A percentile compares a stretch with the other conserved stretches of the same genome.
Conservation (phyloP, 2,329 filamentous ascomycete species). For the Penicillium glabrum region DNA sequence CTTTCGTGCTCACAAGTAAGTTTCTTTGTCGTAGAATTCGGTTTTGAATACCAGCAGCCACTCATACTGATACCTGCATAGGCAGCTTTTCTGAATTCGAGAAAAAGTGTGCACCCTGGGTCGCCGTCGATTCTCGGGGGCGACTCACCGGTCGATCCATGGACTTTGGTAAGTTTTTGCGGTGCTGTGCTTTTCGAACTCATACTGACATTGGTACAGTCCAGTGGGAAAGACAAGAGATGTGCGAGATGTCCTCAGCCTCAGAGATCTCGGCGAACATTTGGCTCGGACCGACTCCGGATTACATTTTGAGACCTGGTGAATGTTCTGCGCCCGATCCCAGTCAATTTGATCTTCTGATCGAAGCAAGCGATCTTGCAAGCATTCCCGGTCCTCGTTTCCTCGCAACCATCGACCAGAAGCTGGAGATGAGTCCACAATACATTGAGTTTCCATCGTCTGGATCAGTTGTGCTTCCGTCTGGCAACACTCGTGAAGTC, state of each 20-base stretch:
- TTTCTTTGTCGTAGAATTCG: slow-evolving; percentile 5
- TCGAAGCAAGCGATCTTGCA: slow-evolving; percentile 86
- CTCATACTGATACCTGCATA: slow-evolving; percentile 40
- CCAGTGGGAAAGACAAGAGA: slow-evolving; percentile 83
- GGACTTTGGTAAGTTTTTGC: slow-evolving; percentile 68
- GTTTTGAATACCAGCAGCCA: background rate
- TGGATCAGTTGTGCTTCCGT: slow-evolving; percentile 84
- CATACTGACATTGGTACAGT: slow-evolving; percentile 40
- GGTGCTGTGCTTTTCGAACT: background rate
- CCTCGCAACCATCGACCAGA: slow-evolving; percentile 63
- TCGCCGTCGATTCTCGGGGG: slow-evolving; percentile 73
- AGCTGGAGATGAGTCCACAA: slow-evolving; percentile 52
- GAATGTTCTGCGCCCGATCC: slow-evolving; percentile 49
- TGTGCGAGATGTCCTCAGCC: slow-evolving; percentile 88
- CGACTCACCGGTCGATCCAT: slow-evolving; percentile 73
- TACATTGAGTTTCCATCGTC: slow-evolving; percentile 86
- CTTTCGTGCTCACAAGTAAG: slow-evolving; percentile 70
- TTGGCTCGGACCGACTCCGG: slow-evolving; percentile 84
- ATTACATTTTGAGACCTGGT: slow-evolving; percentile 54
- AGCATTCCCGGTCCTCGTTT: slow-evolving; percentile 69
- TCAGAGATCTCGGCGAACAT: slow-evolving; percentile 89
- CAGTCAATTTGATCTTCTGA: slow-evolving; percentile 72
- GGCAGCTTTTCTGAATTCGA: slow-evolving; percentile 72
- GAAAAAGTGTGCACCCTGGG: slow-evolving; percentile 64
- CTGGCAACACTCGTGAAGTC: slow-evolving; percentile 77